Evolutionary conservation across 805 yeast species (phyloP).

Genomic region (Candida piceae): DNA sequence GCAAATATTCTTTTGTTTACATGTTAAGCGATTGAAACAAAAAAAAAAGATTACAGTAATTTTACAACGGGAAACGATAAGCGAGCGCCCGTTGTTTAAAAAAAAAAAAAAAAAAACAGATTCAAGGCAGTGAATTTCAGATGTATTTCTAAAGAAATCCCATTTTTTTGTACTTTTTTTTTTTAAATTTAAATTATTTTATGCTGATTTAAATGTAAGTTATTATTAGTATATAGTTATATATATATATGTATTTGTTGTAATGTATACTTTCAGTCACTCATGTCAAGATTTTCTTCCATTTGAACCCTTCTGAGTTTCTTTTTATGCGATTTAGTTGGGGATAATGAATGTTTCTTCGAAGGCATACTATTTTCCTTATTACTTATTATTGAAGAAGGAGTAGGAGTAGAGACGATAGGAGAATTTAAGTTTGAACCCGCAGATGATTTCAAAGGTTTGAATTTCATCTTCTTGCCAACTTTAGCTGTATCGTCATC

Average conservation of each 20-base stretch:
- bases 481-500: background rate
- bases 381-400: background rate
- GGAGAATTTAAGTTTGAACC: conserved; percentile 1
- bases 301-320: conserved; percentile 16
- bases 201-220: too few species aligned
- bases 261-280: conserved; percentile 9
- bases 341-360: conserved; percentile 15
- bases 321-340: conserved; percentile 12
- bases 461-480: conserved; percentile 1
- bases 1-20: too few species aligned
- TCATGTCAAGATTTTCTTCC: conserved; percentile 14
- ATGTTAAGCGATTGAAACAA: too few species aligned
- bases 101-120: too few species aligned
- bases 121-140: too few species aligned
- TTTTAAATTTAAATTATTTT: too few species aligned
- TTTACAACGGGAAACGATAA: background rate
- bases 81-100: conserved; percentile 3
- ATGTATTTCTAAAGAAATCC: too few species aligned
- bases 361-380: conserved; percentile 5
- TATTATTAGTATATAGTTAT: too few species aligned
- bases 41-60: too few species aligned
- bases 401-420: background rate
- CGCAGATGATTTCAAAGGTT: background rate
- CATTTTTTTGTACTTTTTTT: too few species aligned
- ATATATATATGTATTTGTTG: too few species aligned